Evolutionary conservation across 305 asterid genomes (phyloP), one percentile per base, ranked within the genome.

Genomic region (Withania somnifera): DNA sequence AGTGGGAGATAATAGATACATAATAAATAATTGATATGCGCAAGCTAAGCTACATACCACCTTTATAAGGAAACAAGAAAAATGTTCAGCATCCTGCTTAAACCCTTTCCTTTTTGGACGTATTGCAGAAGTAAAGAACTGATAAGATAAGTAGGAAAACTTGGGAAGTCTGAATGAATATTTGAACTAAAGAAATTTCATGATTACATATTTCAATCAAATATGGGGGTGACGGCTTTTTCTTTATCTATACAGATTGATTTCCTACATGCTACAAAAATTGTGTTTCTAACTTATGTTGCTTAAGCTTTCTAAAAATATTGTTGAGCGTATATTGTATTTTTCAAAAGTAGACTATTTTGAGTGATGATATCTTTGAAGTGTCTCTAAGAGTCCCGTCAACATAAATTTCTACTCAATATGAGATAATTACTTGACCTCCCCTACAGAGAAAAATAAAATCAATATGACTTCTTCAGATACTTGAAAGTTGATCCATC

Each of bases 401-500:
- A 0, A n/a, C 5, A 1, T 3, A 32, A 61, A 30, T 15, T 15
- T 63, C 6, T 0, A 6, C 14, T 61, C 40, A 36, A 6, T 36
- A 36, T 36, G 40, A 36, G 38, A 6, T 34, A 6, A 34, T 34
- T 34, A 3, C 38, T 34, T 34, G 38, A 34, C 38, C 5, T 34
- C 5, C 38, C 38, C 38, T 6, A 36, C 40, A 36, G 34, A 30
- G 34, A 36, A 36, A 4, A 24, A 2, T 19, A 54, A 26, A 26
- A 67, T 88, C 86, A 95, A 58, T 83, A 81, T 1, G 92, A 53
- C 84, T 90, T 87, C 42, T 91, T 88, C 20, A 95, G 32, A 78
- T 88, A 89, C 91, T 86, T 91, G 91, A 90, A 92, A 85, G 81
- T 82, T 32, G 91, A 88, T 51, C 91, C 90, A 88, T 90, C 98